phyloP scores from a whole-genome alignment of 768 basidiomycete genomes.

The Strobilomyces dryophilus region DNA sequence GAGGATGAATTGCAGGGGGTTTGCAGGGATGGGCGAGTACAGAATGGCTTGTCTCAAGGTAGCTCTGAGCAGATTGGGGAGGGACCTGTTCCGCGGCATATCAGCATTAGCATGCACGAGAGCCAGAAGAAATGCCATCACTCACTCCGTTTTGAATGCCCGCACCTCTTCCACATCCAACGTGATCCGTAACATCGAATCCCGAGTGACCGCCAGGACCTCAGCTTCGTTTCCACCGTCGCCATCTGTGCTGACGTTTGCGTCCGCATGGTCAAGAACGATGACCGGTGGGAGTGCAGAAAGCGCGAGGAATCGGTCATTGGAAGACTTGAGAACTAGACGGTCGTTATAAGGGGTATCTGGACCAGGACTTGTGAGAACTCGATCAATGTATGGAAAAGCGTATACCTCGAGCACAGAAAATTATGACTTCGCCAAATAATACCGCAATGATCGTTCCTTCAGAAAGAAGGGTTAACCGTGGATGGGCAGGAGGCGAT shows the following conservation, averaged over 20 bases:
- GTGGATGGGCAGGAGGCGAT: constrained; percentile 69
- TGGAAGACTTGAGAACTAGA: constrained; percentile 64
- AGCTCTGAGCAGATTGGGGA: constrained; percentile 65
- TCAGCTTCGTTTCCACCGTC: constrained; percentile 12
- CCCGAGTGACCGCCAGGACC: constrained; percentile 50
- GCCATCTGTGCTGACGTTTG: constrained; percentile 7
- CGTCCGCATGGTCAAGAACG: constrained; percentile 18
- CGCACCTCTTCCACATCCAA: constrained; percentile 60
- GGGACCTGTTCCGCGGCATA: constrained; percentile 48
- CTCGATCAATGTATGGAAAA: background rate
- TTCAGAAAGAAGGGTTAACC: constrained; percentile 56
- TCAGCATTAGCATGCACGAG: background rate
- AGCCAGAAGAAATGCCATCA: constrained; percentile 1
- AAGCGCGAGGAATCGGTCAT: constrained; percentile 67
- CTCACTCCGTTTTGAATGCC: constrained; percentile 62
- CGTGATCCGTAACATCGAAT: constrained; percentile 63
- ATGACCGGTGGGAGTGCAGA: constrained; percentile 39
- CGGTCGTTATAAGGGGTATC: constrained; percentile 71
- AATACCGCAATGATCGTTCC: constrained; percentile 59
- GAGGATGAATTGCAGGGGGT: constrained; percentile 77
- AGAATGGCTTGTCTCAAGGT: constrained; percentile 82
- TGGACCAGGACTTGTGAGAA: constrained; percentile 24
- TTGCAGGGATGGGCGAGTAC: constrained; percentile 70
- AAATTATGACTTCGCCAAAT: constrained; percentile 73
- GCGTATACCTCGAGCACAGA: constrained; percentile 59